Conservation (phyloP, 257 asterid species). For the Gentiana straminea region DNA sequence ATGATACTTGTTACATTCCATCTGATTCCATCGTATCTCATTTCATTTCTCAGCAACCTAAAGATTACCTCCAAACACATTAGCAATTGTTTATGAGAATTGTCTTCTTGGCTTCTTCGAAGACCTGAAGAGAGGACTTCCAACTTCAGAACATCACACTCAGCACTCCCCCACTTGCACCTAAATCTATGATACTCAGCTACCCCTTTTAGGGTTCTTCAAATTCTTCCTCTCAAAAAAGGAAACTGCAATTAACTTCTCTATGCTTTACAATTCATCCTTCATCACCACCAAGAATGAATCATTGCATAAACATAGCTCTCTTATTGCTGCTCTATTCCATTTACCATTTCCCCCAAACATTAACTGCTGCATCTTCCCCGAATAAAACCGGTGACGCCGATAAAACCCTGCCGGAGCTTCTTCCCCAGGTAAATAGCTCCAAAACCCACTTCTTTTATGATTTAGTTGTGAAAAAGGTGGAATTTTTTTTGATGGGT, state of each 20-base stretch:
- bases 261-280: neutral
- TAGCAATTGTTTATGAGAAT: too few relatives aligned
- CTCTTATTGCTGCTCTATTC: slow-evolving; percentile 6
- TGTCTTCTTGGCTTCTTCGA: too few relatives aligned
- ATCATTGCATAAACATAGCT: slow-evolving; percentile 1
- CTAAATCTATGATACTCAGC: too few relatives aligned
- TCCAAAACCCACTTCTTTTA: neutral
- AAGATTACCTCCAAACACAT: too few relatives aligned
- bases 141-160: too few relatives aligned
- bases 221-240: too few relatives aligned
- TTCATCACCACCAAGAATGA: slow-evolving; percentile 6
- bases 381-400: neutral
- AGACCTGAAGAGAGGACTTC: too few relatives aligned
- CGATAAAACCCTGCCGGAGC: slow-evolving; percentile 2
- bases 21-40: too few relatives aligned
- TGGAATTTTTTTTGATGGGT: slow-evolving; percentile 2
- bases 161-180: too few relatives aligned
- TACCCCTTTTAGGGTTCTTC: neutral
- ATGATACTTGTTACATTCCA: too few relatives aligned
- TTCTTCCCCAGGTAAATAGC: slow-evolving; percentile 4
- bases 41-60: too few relatives aligned
- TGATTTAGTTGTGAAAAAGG: slow-evolving; percentile 1
- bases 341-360: slow-evolving; percentile 10
- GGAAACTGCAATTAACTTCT: neutral
- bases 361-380: slow-evolving; percentile 7